These are phyloP conservation scores for Cutaneotrichosporon mucoides DNA, from an alignment of 1,284 basidiomycete species.

Conservation along the genomic window DNA sequence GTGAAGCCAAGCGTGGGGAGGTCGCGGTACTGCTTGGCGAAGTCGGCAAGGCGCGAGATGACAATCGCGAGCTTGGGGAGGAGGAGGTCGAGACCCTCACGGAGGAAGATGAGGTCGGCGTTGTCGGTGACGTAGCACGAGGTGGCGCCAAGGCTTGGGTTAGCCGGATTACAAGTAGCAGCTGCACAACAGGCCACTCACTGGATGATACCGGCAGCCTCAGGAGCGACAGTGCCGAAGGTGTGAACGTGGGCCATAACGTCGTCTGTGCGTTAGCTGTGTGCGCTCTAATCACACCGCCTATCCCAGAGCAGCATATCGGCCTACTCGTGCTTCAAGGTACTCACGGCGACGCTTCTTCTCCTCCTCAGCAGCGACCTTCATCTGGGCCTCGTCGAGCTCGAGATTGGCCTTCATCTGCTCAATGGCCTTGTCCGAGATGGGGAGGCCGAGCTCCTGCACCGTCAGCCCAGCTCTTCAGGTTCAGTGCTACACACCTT, in stretches of 20 bases:
- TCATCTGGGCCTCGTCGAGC: constrained; percentile 85
- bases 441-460: constrained; percentile 77
- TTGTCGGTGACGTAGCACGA: constrained; percentile 99
- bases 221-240: constrained; percentile 88
- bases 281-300: not conserved
- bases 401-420: constrained; percentile 93
- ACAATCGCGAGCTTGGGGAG: constrained; percentile 82
- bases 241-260: constrained; percentile 99
- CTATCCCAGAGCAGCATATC: no score
- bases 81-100: constrained; percentile 77
- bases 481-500: constrained; percentile 52
- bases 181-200: constrained; percentile 47
- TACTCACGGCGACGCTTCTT: constrained; percentile 77
- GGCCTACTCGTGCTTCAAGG: no score
- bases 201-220: constrained; percentile 97
- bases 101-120: constrained; percentile 95
- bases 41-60: constrained; percentile 79
- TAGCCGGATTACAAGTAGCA: not conserved
- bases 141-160: constrained; percentile 78
- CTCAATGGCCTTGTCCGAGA: constrained; percentile 83
- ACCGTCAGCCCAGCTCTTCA: not conserved
- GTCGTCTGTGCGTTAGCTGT: constrained; percentile 57
- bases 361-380: constrained; percentile 87
- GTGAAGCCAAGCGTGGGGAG: constrained; percentile 94
- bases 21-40: constrained; percentile 68